phyloP scores from a whole-genome alignment of 2,329 filamentous ascomycete species.

The Xylaria digitata region DNA sequence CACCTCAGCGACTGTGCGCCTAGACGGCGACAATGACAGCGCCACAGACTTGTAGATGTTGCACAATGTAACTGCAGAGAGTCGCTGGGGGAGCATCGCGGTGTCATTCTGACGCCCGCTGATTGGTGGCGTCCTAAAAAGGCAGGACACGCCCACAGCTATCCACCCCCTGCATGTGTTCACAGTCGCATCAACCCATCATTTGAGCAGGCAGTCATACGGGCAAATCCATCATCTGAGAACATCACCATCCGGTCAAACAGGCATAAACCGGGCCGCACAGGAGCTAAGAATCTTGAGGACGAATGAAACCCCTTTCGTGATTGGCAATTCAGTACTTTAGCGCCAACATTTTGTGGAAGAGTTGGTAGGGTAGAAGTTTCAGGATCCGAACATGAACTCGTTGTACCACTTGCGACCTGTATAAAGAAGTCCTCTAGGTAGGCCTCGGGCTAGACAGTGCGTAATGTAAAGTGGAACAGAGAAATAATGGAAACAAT shows the following conservation, averaged over 20 bases:
- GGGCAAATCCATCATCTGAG: slow-evolving; percentile 16
- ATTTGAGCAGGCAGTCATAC: slow-evolving; percentile 11
- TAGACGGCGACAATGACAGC: background rate
- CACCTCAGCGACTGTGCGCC: background rate
- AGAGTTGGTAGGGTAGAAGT: background rate
- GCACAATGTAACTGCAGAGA: slow-evolving; percentile 11
- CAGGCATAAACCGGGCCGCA: background rate
- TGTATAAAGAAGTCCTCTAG: no score
- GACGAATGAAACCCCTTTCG: background rate
- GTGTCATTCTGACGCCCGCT: background rate
- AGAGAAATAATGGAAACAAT: no score
- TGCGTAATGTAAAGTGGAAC: no score
- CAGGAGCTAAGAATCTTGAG: background rate
- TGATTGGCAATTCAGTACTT: background rate
- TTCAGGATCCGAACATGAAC: background rate
- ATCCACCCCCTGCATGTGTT: slow-evolving; percentile 4
- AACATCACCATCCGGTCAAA: background rate
- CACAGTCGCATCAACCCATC: background rate
- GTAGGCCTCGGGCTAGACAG: no score
- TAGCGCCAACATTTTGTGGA: background rate
- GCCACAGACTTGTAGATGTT: background rate
- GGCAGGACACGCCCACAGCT: slow-evolving; percentile 1
- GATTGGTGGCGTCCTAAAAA: slow-evolving; percentile 16
- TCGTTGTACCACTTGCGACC: background rate
- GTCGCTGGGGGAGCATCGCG: slow-evolving; percentile 15